A percentile compares a stretch with the other conserved stretches of the same genome.
Conservation (phyloP, 2,329 filamentous ascomycete species). For the Fusarium miscanthi region DNA sequence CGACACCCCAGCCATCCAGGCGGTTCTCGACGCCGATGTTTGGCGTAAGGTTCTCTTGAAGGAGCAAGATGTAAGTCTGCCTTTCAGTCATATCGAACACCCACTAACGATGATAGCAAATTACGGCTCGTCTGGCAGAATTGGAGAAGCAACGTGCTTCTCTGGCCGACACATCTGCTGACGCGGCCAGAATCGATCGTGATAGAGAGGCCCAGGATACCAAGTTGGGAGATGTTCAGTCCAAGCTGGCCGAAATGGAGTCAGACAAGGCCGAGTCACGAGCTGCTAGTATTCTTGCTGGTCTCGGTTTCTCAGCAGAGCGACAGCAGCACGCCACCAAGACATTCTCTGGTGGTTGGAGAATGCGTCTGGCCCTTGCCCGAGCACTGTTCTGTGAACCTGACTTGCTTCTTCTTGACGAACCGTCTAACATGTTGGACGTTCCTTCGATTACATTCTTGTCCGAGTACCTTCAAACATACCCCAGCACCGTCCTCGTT, state of each 20-base stretch:
- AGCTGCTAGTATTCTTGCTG: conserved; percentile 94
- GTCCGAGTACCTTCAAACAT: conserved; percentile 91
- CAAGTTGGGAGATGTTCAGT: conserved; percentile 89
- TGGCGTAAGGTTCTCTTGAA: conserved; percentile 95
- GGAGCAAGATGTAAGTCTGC: conserved; percentile 78
- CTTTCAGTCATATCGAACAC: background rate
- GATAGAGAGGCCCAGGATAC: conserved; percentile 91
- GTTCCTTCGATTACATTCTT: conserved; percentile 99
- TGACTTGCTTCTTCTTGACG: conserved; percentile 93
- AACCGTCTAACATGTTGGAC: conserved; percentile 99
- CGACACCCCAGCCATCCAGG: conserved; percentile 93
- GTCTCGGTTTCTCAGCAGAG: conserved; percentile 95
- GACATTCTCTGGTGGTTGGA: conserved; percentile 99
- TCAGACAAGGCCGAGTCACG: conserved; percentile 97
- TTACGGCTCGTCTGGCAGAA: conserved; percentile 77
- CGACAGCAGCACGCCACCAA: conserved; percentile 93
- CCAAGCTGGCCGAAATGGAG: conserved; percentile 97
- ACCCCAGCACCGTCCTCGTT: conserved; percentile 94
- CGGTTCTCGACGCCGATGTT: conserved; percentile 95
- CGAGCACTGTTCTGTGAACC: conserved; percentile 98
- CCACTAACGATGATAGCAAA: conserved; percentile 68
- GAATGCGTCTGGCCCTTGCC: conserved; percentile 95
- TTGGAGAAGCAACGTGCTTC: conserved; percentile 81
- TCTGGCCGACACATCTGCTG: conserved; percentile 90
- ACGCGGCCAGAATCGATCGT: conserved; percentile 85